Conservation (phyloP, 1,139 yeast species). For the Yamadazyma atmosphaerica region DNA sequence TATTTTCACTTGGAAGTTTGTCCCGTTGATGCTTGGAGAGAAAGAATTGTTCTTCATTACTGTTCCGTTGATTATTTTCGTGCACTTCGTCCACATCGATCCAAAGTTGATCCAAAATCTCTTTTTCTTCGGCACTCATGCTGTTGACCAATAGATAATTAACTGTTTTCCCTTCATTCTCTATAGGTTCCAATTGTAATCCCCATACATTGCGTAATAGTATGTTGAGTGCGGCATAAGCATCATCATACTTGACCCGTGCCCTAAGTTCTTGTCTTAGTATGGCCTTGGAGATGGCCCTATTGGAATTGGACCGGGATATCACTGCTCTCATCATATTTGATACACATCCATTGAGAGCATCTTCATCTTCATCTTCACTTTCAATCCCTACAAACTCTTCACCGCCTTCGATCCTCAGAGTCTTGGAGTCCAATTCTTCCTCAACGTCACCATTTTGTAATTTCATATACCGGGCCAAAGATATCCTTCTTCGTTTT, state of each 20-base stretch:
- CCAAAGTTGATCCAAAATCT: constrained; percentile 26
- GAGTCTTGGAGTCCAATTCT: neutral
- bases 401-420: neutral
- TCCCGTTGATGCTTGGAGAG: constrained; percentile 15
- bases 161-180: constrained; percentile 8
- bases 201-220: constrained; percentile 33
- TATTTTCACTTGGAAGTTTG: constrained; percentile 21
- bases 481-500: neutral
- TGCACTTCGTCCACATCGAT: constrained; percentile 5
- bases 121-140: constrained; percentile 22
- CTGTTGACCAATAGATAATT: constrained; percentile 20
- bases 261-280: constrained; percentile 7
- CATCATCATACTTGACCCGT: constrained; percentile 15
- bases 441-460: neutral
- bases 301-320: constrained; percentile 5
- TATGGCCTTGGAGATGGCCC: constrained; percentile 5
- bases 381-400: neutral
- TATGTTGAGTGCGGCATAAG: constrained; percentile 18
- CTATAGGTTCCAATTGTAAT: constrained; percentile 23
- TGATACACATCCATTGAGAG: neutral
- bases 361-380: neutral
- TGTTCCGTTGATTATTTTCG: constrained; percentile 5
- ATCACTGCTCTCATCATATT: constrained; percentile 5
- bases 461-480: neutral
- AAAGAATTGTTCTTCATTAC: constrained; percentile 18